Evolutionary conservation across 345 rosid genomes (phyloP).

Genomic region (Eucalyptus pauciflora): DNA sequence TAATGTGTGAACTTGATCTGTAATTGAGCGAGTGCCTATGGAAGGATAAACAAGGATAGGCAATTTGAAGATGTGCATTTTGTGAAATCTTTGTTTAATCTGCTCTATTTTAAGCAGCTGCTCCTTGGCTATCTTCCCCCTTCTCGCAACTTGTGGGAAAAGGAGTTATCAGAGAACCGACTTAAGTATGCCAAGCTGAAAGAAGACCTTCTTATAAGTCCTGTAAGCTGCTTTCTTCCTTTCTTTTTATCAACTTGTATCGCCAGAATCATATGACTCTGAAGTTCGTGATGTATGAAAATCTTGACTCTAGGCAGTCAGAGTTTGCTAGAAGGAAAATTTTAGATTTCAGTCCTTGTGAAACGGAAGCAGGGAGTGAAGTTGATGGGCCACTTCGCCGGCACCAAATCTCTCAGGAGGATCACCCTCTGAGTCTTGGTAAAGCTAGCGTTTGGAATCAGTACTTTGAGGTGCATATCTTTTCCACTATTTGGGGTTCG

Average conservation of each 20-base stretch:
- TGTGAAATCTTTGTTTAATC: neutral
- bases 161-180: conserved; percentile 43
- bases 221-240: conserved; percentile 35
- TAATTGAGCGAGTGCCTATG: neutral
- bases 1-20: neutral
- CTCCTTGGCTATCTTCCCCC: conserved; percentile 56
- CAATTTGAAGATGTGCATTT: neutral
- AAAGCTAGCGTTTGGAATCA: conserved; percentile 58
- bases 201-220: conserved; percentile 55
- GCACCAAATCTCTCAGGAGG: conserved; percentile 49
- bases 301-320: conserved; percentile 50
- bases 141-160: conserved; percentile 50
- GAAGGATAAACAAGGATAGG: neutral
- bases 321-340: conserved; percentile 12
- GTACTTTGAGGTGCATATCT: conserved; percentile 40
- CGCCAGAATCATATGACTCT: neutral
- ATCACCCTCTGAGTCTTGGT: conserved; percentile 61
- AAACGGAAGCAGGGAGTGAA: conserved; percentile 16
- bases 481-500: neutral
- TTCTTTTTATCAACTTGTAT: neutral
- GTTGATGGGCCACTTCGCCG: conserved; percentile 48
- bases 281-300: neutral
- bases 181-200: conserved; percentile 46
- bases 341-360: conserved; percentile 7
- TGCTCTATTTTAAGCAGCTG: conserved; percentile 19